Evolutionary conservation across 306 rosid genomes (phyloP), one percentile per base, ranked within the genome.

Genomic region (Prunus padus): DNA sequence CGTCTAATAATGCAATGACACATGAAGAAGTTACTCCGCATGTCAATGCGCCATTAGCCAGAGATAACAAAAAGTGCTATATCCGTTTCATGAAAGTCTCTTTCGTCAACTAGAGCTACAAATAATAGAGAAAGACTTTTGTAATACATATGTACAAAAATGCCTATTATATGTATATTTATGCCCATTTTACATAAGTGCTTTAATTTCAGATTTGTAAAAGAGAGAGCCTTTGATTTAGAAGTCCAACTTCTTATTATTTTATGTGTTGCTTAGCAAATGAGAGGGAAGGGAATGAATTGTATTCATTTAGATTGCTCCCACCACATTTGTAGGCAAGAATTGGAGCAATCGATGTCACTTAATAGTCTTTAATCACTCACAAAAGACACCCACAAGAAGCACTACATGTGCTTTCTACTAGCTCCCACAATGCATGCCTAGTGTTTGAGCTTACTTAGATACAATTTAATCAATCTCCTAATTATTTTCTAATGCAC

Each of bases 351-450:
- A 65, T 44, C 33, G 75, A 75, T 71, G 54, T 76, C 44, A 49
- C 61, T 44, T 63, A 42, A 37, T 40, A 42, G 44, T 11, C 10
- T 4, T 55, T 11, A 28, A 46, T 37, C 42, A 65, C n/a, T 51
- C 44, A 65, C 67, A 72, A 57, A 60, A 80, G 80, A 73, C 80
- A 77, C 72, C 63, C 83, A 78, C 50, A 71, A 74, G 62, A 78
- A n/a, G 76, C 83, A 50, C 11, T 56, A 67, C 82, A 77, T 84
- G 85, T 81, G 85, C 80, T 74, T 74, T 52, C 49, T 51, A 30
- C 82, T 70, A 49, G 71, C 28, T 9, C 64, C 37, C 11, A 44
- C 33, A 37, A 20, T 55, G 22, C 20, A 37, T 40, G 54, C 52
- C 40, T 62, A 37, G 42, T 69, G 70, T 46, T 49, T 60, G 22